Percentiles rank a stretch among this genome's conserved stretches.
phyloP scores from a whole-genome alignment of 192 early-diverging fungal species.

The Dissophora ornata region DNA sequence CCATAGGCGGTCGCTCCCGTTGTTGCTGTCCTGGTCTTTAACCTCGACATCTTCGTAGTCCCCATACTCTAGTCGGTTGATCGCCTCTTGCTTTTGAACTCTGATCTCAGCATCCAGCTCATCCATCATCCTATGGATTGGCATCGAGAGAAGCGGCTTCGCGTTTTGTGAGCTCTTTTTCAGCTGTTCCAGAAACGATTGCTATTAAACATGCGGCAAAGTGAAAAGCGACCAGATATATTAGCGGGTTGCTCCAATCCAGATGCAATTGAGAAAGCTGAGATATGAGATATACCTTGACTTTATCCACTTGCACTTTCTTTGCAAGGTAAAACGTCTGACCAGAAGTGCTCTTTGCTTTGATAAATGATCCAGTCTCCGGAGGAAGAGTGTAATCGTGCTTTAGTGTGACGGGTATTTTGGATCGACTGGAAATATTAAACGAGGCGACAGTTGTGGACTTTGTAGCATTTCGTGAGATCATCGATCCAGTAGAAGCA shows the following conservation, averaged over 20 bases:
- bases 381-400: constrained; percentile 57
- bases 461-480: background rate
- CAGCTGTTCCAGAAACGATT: constrained; percentile 10
- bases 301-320: constrained; percentile 17
- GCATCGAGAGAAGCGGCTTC: constrained; percentile 23
- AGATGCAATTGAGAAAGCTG: no score
- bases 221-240: no score
- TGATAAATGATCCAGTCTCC: constrained; percentile 55
- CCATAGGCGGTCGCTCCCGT: constrained; percentile 64
- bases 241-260: no score
- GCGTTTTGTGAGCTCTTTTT: background rate
- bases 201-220: no score
- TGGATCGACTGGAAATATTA: background rate
- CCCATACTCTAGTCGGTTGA: constrained; percentile 23
- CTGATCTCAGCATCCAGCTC: constrained; percentile 46
- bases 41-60: constrained; percentile 3
- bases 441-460: background rate
- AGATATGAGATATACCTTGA: constrained; percentile 15
- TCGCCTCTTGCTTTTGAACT: constrained; percentile 35
- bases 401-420: constrained; percentile 12
- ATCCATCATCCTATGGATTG: constrained; percentile 53
- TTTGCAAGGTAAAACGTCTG: constrained; percentile 59
- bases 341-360: constrained; percentile 50
- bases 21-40: background rate
- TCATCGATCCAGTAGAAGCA: background rate